Evolutionary conservation across 805 yeast species (phyloP), one percentile per base, ranked within the genome.

Genomic region (Yarrowia sp.): DNA sequence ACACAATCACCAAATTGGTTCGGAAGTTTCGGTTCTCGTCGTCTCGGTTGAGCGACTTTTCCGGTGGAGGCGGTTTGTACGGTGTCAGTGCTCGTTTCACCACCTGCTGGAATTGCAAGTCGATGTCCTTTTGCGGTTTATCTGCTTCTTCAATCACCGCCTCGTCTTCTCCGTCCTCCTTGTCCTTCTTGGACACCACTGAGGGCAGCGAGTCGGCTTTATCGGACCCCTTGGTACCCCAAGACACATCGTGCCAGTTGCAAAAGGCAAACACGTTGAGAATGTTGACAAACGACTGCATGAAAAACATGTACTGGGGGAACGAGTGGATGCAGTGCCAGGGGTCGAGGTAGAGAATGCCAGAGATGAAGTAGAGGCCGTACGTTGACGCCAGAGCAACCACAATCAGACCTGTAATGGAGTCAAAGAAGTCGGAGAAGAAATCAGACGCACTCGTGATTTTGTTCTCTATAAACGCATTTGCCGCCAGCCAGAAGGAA

Each of bases 201-300:
- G 76, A 80, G 61, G 88, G 88, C 72, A 85, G 78, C 43, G 82
- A 84, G 39, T 76, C 80, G 5, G 85, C 84, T 3, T 71, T 73
- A 62, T 74, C 88, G 47, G 85, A 83, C 44, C 89, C 89, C 73
- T 86, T 86, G n/a, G 89, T 86, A 66, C 89, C 89, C 89, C 89
- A 86, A 1, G 89, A 86, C 55, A 86, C 83, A 74, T 86, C 89
- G 72, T 86, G 89, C 77, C 86, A 84, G 74, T 86, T 86, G 77
- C 88, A 86, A 73, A 86, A 86, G 1, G 89, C 88, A 73, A 84
- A 86, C 57, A 86, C 86, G 71, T 84, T 85, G 71, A 86, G 76
- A 43, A 86, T 83, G 66, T 76, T 76, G 65, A 74, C 73, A 60
- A 74, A 76, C 51, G 71, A 69, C 14, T 78, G 77, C 76, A 72